Conservation (phyloP, 306 rosid genomes). For the Pueraria montana region DNA sequence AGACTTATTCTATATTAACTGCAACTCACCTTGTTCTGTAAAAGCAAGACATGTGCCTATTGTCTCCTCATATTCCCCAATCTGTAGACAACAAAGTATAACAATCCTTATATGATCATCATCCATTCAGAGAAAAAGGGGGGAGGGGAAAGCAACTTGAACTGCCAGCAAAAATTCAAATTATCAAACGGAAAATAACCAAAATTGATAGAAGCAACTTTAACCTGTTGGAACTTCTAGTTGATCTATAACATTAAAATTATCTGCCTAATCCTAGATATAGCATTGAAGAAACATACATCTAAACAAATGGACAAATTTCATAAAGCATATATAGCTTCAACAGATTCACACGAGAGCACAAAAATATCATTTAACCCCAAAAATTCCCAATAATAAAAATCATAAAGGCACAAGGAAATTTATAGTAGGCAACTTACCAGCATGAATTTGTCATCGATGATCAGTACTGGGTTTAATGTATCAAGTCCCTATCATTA, state of each 20-base stretch:
- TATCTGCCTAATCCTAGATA: not conserved
- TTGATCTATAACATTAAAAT: conserved; percentile 23
- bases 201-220: conserved; percentile 7
- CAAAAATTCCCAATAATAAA: conserved; percentile 16
- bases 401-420: not conserved
- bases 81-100: conserved; percentile 53
- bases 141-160: conserved; percentile 10
- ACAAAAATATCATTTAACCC: conserved; percentile 10
- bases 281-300: conserved; percentile 12
- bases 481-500: conserved; percentile 80
- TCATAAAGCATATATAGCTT: conserved; percentile 4
- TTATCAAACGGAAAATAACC: conserved; percentile 2
- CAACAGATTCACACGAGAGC: conserved; percentile 32
- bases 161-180: not conserved
- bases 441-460: conserved; percentile 74
- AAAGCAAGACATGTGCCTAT: conserved; percentile 80
- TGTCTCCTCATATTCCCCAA: conserved; percentile 83
- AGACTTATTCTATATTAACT: conserved; percentile 10
- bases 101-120: conserved; percentile 28
- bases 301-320: conserved; percentile 21
- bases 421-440: conserved; percentile 56
- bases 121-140: not conserved
- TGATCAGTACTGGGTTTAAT: conserved; percentile 72
- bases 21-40: conserved; percentile 67
- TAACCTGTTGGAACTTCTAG: conserved; percentile 35